Conservation (phyloP, 805 yeast species). For the Pichia exigua region DNA sequence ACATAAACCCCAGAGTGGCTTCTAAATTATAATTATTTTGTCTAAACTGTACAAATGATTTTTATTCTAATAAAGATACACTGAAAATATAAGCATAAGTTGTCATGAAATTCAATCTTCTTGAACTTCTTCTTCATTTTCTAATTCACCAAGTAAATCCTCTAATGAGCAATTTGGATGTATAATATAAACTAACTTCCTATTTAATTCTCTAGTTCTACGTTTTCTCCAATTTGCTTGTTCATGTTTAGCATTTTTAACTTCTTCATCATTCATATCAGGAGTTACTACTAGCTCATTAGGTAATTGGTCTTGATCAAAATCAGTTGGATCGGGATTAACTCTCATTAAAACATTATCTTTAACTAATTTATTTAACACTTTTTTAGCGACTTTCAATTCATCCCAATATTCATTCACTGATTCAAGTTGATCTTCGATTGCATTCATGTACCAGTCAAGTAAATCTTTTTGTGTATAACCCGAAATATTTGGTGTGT, state of each 20-base stretch:
- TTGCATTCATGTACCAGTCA: constrained; percentile 73
- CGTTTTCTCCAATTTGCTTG: constrained; percentile 13
- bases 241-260: constrained; percentile 16
- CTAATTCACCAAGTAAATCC: constrained; percentile 46
- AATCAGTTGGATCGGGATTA: constrained; percentile 26
- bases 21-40: constrained; percentile 8
- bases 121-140: constrained; percentile 11
- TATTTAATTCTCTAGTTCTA: constrained; percentile 18
- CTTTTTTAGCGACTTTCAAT: constrained; percentile 65
- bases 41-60: neutral
- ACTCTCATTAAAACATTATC: constrained; percentile 76
- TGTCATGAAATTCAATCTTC: constrained; percentile 2
- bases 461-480: constrained; percentile 59
- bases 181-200: constrained; percentile 39
- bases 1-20: constrained; percentile 16
- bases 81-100: neutral
- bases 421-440: constrained; percentile 60
- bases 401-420: constrained; percentile 69
- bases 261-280: constrained; percentile 17
- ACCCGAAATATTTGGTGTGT: constrained; percentile 40
- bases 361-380: constrained; percentile 72
- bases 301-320: constrained; percentile 35
- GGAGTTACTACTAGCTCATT: constrained; percentile 17
- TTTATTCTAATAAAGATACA: neutral
- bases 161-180: constrained; percentile 83